Evolutionary conservation across 2,329 filamentous ascomycete species (phyloP).

Genomic region (Neurospora sp.): DNA sequence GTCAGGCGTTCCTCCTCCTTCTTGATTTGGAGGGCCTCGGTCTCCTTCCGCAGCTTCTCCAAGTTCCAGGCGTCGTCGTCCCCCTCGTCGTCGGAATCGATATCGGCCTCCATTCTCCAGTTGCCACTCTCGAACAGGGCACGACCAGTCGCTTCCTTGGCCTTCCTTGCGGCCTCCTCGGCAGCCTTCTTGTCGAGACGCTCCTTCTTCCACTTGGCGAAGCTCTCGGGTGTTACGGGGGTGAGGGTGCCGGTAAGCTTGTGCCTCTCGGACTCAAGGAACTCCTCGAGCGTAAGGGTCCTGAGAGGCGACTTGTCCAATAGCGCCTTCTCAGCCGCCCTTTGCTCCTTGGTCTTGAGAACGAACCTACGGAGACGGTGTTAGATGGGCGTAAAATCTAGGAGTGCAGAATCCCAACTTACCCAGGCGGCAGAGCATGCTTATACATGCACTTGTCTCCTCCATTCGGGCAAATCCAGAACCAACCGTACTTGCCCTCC

Average conservation of each 20-base stretch:
- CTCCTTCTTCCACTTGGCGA: constrained; percentile 96
- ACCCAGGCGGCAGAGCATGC: constrained; percentile 91
- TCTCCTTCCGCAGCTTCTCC: constrained; percentile 73
- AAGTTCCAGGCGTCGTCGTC: constrained; percentile 61
- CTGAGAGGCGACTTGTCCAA: constrained; percentile 93
- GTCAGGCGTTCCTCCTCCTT: constrained; percentile 66
- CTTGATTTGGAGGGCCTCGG: constrained; percentile 60
- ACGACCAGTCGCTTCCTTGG: constrained; percentile 91
- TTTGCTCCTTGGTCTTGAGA: constrained; percentile 94
- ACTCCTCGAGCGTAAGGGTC: constrained; percentile 93
- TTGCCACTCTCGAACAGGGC: constrained; percentile 95
- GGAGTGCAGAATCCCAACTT: constrained; percentile 30
- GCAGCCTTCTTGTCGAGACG: constrained; percentile 91
- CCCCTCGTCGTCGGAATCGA: constrained; percentile 47
- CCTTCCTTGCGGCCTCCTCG: constrained; percentile 78
- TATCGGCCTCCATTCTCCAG: constrained; percentile 60
- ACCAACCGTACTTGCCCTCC: constrained; percentile 98
- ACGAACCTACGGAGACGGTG: constrained; percentile 57
- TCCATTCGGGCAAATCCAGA: constrained; percentile 95
- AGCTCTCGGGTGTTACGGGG: constrained; percentile 84
- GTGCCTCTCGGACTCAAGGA: constrained; percentile 90
- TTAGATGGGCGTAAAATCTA: constrained; percentile 1
- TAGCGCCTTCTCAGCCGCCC: constrained; percentile 87
- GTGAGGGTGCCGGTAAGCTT: constrained; percentile 88
- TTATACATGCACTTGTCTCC: constrained; percentile 98